Evolutionary conservation across 108 stramenopile genomes (phyloP), one percentile per base, ranked within the genome.

Genomic region (Cyclotella baltica): DNA sequence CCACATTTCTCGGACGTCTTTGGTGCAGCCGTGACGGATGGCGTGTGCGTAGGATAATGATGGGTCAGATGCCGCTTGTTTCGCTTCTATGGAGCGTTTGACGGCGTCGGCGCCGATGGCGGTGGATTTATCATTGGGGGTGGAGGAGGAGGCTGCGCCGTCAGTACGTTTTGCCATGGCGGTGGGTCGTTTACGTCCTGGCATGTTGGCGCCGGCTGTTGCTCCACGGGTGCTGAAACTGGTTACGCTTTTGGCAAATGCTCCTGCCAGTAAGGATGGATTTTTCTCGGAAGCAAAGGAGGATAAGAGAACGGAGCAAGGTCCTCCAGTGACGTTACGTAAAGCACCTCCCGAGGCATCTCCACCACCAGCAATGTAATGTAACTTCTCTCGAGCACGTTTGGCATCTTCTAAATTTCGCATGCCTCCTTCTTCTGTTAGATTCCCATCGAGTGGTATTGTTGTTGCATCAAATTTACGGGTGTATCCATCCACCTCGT

Each of bases 11-110:
- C 93, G 89, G 6, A 96, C 92, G 57, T 94, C 93, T 62, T 83
- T 88, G 59, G 95, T 93, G 70, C 93, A 93, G 10, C 95, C 95
- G 68, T 96, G 95, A 15, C 94, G 90, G 11, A 90, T 64, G 22
- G 89, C 91, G 68, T 90, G 94, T 18, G 86, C 67, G 64, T 90
- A 92, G 0, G 87, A 74, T 8, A 95, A 69, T 31, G 72, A 74
- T 5, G 90, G 90, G 81, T 93, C 86, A 6, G 85, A 78, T 36
- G 91, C 94, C 6, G 87, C 92, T 56, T 88, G 75, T 59, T 73
- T 72, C 15, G 83, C 83, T 48, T 84, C 77, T 43, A 80, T 61
- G 20, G 76, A 81, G 40, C 83, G 72, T 40, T 84, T 86, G 33
- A 78, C 46, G 0, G 81, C 48, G 4, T 81, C 81, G n/a, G 74